Evolutionary conservation across 2,329 filamentous ascomycete species (phyloP), one percentile per base, ranked within the genome.

Genomic region (Elsinoe batatas): DNA sequence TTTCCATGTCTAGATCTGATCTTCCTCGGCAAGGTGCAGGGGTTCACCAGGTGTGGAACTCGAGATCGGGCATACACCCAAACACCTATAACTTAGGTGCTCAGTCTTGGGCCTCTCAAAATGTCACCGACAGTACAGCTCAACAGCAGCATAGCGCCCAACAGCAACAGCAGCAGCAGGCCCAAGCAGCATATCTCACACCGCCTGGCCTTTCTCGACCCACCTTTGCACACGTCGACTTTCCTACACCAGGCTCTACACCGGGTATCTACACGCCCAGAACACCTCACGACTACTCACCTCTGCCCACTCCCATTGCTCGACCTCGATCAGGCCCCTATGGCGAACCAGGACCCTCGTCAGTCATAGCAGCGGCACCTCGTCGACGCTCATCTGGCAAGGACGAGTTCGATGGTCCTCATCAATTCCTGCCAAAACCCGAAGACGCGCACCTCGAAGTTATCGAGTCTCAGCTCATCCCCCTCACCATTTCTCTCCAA

Each of bases 371-470:
- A 12, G 40, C 50, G 17, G 63, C 54, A 42, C 69, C 72, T 38
- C 84, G 87, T 66, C 79, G 86, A 63, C 80, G 85, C 30, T 82
- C 87, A 22, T 88, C 85, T 40, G 91, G 91, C 72, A 80, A 88
- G 58, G 88, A 94, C 74, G 88, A 93, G 71, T 94, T 94, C 71
- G 88, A 93, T 71, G 88, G 88, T 2, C 88, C 88, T 7, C 86
- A 90, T 63, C 88, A 94, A 68, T 84, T 90, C 62, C 76, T 94
- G 61, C 83, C 87, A 60, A 80, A 83, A 44, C 88, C 87, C 37
- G 77, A 84, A 18, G 78, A 83, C 56, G 82, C 84, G 60, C 83
- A 85, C 64, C 79, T 89, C 62, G 84, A 86, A 59, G 79, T 84
- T 69, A 85, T 89, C 72, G 87, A 91, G 68, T 81, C 85, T 61